Base-by-base conservation (phyloP, 495 filamentous ascomycete species). In the Neurospora sp. region DNA sequence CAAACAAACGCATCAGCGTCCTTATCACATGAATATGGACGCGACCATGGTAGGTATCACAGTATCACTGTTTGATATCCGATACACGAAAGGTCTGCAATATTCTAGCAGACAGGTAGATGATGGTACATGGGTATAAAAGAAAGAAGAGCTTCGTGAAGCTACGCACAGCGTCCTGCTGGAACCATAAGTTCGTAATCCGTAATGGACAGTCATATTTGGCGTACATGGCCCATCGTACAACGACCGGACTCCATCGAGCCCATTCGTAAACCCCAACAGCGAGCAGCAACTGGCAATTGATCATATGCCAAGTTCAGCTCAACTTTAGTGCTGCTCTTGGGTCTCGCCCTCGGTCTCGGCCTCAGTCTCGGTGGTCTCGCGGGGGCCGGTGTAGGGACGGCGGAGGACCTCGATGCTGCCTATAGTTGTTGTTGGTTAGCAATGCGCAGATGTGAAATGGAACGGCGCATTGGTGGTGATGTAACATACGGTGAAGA, bases 401-500 rank as follows among this genome's bases (percentile, higher is more conserved):
- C 76, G 76, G 74, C 72, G 74, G 73, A 91, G 86, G 71, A 92
- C 88, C 78, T 92, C 90, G 59, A 93, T 72, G 74, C 78, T 83
- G 75, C 83, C 90, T 91, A 73, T 59, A 42, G 6, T 46, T 5
- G 39, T 39, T 20, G 20, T 66, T 40, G 77, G 74, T 70, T 11
- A 75, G 71, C 42, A 75, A 31, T 48, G 41, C 71, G 70, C 48
- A 38, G n/a, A 31, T 38, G 62, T 54, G 62, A 46, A 7, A 16
- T 37, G 71, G 12, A 14, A 35, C 10, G 27, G 42, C 16, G 54
- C 39, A 41, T 27, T 40, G 69, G 41, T n/a, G 72, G 27, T 11
- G 38, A 38, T 31, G 23, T 31, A 14, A 85, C 92, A 77, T 87
- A 96, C 93, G 88, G 81, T 94, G 91, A 37, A 89, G 80, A 76